Base-by-base conservation (phyloP, 1,284 basidiomycete genomes). In the Ganoderma leucocontextum region DNA sequence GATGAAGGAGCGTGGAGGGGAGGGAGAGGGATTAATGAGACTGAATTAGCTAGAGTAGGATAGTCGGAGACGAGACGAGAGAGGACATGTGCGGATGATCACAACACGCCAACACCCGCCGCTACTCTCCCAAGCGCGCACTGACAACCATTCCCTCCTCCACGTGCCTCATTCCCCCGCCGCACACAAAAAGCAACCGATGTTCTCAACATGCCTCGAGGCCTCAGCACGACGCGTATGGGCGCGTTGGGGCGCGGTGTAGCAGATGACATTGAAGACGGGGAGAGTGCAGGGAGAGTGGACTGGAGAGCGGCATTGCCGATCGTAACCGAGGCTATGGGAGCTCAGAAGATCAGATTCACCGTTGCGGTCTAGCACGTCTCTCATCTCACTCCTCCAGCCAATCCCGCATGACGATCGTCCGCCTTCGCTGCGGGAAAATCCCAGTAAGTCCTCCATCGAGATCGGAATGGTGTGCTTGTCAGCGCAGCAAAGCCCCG, bases 11-110 rank as follows among this genome's bases (percentile, higher is more conserved):
- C 35, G 63, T 47, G 55, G 65, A 55, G 53, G 62, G 60, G 29
- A 60, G 49, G 66, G 65, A 65, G 62, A 53, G 52, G 60, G 60
- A 71, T 65, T 73, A 73, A 70, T 29, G 35, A 22, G 47, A 25
- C 10, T 25, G 22, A 49, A 49, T 25, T 25, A 49, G 22, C 47
- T 70, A 62, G 60, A 64, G 65, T 63, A 68, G 58, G 53, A 60
- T 65, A 60, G 64, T 29, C 29, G 29, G 29, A 29, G n/a, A 66
- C 55, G 36, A 58, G 17, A 44, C 49, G 44, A 52, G 61, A 41
- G 33, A 52, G 66, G 58, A 68, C 67, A 67, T 68, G 61, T 67
- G 62, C 65, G 62, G 67, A 60, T 60, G 62, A 71, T 72, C 68
- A 58, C 65, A 65, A 67, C 70, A 69, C 33, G 66, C 65, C 70